Conservation (phyloP, 345 rosid genomes). For the Populus nigra region DNA sequence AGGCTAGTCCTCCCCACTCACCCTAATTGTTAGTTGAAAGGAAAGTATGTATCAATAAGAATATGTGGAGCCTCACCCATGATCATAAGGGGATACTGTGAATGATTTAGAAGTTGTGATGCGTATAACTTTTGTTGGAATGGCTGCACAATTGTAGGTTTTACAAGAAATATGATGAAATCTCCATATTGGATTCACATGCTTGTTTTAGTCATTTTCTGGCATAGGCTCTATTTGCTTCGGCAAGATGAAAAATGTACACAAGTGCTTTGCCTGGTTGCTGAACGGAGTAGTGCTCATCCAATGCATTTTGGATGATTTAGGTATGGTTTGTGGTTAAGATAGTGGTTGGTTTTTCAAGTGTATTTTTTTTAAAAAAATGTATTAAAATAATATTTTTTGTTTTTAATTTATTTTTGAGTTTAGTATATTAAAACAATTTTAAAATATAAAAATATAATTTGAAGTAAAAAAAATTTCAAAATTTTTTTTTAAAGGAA, state of each 20-base stretch:
- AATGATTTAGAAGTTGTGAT: neutral
- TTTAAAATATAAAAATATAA: no score
- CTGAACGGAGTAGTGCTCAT: neutral
- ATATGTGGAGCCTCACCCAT: neutral
- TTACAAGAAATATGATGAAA: slow-evolving; percentile 2
- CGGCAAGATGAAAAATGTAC: neutral
- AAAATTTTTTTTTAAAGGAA: no score
- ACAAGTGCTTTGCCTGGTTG: neutral
- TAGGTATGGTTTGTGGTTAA: neutral
- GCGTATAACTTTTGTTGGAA: neutral
- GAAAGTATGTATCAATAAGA: neutral
- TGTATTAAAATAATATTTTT: no score
- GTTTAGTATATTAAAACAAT: no score
- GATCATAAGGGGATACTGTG: neutral
- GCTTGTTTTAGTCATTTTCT: neutral
- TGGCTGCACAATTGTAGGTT: neutral
- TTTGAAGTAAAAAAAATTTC: no score
- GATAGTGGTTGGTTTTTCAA: no score
- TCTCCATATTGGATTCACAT: neutral
- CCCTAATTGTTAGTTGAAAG: neutral
- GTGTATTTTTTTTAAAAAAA: no score
- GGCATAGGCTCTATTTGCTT: neutral
- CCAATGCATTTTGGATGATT: neutral
- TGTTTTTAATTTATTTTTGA: no score
- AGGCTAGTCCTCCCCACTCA: neutral